A percentile compares a stretch with the other conserved stretches of the same genome.
Evolutionary conservation across 345 rosid genomes (phyloP).

Genomic region (Murraya paniculata): DNA sequence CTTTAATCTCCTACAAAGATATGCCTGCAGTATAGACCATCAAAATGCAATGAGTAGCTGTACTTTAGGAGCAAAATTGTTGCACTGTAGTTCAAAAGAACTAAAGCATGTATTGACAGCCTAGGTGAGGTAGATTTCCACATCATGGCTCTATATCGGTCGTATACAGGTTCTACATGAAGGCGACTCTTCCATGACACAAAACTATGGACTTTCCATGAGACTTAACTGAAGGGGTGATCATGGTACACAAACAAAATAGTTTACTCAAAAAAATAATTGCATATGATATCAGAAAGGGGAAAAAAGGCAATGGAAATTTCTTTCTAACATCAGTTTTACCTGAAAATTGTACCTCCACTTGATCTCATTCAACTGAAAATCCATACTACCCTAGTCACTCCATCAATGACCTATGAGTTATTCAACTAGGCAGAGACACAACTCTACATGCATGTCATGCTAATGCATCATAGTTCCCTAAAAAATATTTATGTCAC

Average conservation of each 20-base stretch:
- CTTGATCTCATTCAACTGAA: constrained; percentile 17
- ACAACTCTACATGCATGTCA: constrained; percentile 18
- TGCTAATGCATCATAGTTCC: constrained; percentile 16
- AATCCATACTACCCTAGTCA: constrained; percentile 23
- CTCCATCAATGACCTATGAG: constrained; percentile 14
- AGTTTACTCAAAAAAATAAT: neutral
- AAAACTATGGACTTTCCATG: neutral
- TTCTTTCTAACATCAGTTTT: constrained; percentile 1
- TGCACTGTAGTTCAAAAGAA: neutral
- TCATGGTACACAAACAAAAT: neutral
- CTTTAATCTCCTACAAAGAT: neutral
- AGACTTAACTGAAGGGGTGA: neutral
- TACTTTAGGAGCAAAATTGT: neutral
- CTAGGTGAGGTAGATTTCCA: neutral
- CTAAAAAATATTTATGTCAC: neutral
- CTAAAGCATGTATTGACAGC: neutral
- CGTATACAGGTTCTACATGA: neutral
- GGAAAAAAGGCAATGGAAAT: neutral
- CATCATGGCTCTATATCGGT: neutral
- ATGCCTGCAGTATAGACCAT: neutral
- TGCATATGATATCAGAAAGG: neutral
- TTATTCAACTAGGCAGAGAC: constrained; percentile 20
- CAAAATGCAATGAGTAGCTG: neutral
- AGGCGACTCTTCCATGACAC: neutral
- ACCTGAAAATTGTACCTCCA: constrained; percentile 17